Percentiles rank a stretch among this genome's conserved stretches.
These are phyloP conservation scores for Fusarium liriodendri DNA, from an alignment of 2,329 filamentous ascomycete genomes.

Conservation along the genomic window DNA sequence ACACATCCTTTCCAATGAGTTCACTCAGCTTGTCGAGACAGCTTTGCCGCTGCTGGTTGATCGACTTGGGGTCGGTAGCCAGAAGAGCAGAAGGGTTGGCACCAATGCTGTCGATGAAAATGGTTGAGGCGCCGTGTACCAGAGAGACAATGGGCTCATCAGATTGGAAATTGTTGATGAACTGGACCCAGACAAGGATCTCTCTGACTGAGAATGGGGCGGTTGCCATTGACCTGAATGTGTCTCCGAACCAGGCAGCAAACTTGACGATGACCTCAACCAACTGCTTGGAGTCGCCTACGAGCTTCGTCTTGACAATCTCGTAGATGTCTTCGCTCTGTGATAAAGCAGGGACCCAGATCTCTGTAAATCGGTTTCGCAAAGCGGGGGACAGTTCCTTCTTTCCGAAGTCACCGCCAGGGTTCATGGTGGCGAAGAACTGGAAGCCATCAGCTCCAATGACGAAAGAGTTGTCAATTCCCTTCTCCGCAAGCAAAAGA, in stretches of 20 bases:
- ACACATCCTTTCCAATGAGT: conserved; percentile 73
- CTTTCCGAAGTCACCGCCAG: conserved; percentile 98
- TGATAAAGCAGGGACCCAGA: conserved; percentile 93
- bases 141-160: conserved; percentile 59
- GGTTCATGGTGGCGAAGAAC: conserved; percentile 99
- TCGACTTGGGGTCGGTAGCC: conserved; percentile 74
- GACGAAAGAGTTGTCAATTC: conserved; percentile 83
- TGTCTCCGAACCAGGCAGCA: conserved; percentile 90
- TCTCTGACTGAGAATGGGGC: conserved; percentile 91
- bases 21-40: conserved; percentile 80
- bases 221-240: conserved; percentile 79
- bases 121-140: conserved; percentile 91
- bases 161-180: conserved; percentile 77
- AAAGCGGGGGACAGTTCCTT: conserved; percentile 95
- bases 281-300: conserved; percentile 63
- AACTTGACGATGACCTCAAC: conserved; percentile 83
- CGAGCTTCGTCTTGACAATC: conserved; percentile 84
- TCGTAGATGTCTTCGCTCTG: conserved; percentile 87
- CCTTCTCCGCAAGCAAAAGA: conserved; percentile 93
- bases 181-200: conserved; percentile 91
- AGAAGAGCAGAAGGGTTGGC: conserved; percentile 93
- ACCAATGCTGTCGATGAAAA: conserved; percentile 94
- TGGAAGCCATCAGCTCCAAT: conserved; percentile 84
- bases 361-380: conserved; percentile 96
- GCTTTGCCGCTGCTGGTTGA: conserved; percentile 75